Percentiles rank a stretch among this genome's conserved stretches.
Conservation (phyloP, 176 grass and related monocot genomes). For the Eremochloa ophiuroides region DNA sequence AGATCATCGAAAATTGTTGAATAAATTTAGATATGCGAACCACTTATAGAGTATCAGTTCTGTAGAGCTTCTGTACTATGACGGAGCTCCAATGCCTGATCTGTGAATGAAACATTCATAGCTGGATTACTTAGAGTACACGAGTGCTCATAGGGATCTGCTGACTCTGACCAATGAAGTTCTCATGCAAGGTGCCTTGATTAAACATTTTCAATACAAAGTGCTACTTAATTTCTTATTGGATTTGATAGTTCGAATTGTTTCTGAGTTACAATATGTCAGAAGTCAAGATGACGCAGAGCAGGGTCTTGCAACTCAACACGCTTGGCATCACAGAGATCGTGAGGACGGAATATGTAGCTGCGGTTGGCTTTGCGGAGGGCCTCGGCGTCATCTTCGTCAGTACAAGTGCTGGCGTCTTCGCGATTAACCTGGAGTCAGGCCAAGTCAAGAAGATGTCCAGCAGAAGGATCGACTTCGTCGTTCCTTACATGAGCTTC, state of each 20-base stretch:
- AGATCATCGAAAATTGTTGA: conserved; percentile 4
- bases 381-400: conserved; percentile 10
- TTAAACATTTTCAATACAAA: conserved; percentile 1
- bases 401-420: background rate
- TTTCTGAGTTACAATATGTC: background rate
- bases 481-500: conserved; percentile 19
- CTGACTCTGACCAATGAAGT: conserved; percentile 6
- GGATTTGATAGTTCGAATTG: background rate
- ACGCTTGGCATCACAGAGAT: background rate
- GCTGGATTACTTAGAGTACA: background rate
- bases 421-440: conserved; percentile 11
- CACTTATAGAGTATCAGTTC: conserved; percentile 22
- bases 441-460: background rate
- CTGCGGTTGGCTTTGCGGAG: conserved; percentile 1
- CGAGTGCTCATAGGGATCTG: background rate
- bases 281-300: background rate
- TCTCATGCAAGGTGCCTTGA: background rate
- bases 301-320: too few relatives aligned
- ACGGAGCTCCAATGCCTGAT: conserved; percentile 8
- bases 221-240: background rate
- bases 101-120: conserved; percentile 12
- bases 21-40: conserved; percentile 7
- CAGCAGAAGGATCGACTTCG: background rate
- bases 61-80: conserved; percentile 17
- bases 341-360: background rate